Conservation (phyloP, 2,329 filamentous ascomycete genomes). For the Arthrobotrys pseudoclavata region DNA sequence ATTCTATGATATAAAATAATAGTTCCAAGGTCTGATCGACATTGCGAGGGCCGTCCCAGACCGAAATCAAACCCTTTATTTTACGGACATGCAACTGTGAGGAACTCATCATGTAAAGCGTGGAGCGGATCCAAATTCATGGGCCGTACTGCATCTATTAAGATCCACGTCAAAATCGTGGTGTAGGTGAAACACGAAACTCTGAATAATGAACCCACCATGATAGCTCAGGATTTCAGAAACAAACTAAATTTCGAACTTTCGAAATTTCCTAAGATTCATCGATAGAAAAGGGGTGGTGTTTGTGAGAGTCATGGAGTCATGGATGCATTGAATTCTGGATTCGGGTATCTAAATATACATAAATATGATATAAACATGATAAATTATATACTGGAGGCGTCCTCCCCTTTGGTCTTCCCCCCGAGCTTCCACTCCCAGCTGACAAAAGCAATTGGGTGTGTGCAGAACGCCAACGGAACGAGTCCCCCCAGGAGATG, state of each 20-base stretch:
- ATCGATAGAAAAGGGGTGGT: neutral
- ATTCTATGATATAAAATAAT: constrained; percentile 27
- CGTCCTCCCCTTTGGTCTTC: constrained; percentile 21
- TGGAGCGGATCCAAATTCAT: neutral
- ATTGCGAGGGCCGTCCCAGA: constrained; percentile 29
- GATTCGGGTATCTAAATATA: constrained; percentile 60
- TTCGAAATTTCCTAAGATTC: neutral
- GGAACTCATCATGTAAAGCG: neutral
- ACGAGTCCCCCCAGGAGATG: constrained; percentile 36
- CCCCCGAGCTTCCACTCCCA: constrained; percentile 17
- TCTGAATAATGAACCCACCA: no score
- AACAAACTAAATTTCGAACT: neutral
- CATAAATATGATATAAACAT: constrained; percentile 54
- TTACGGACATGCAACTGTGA: neutral
- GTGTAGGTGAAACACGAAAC: neutral
- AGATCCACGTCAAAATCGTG: neutral
- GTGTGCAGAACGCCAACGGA: constrained; percentile 52
- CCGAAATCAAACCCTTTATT: constrained; percentile 10
- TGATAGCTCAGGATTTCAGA: neutral
- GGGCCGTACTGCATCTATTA: neutral
- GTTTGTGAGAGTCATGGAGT: neutral
- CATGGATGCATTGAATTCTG: constrained; percentile 43
- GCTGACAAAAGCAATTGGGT: constrained; percentile 22
- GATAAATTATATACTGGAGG: constrained; percentile 46
- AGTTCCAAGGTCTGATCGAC: constrained; percentile 46